Conservation (phyloP, 805 yeast genomes). For the Isabelozyma heimii region DNA sequence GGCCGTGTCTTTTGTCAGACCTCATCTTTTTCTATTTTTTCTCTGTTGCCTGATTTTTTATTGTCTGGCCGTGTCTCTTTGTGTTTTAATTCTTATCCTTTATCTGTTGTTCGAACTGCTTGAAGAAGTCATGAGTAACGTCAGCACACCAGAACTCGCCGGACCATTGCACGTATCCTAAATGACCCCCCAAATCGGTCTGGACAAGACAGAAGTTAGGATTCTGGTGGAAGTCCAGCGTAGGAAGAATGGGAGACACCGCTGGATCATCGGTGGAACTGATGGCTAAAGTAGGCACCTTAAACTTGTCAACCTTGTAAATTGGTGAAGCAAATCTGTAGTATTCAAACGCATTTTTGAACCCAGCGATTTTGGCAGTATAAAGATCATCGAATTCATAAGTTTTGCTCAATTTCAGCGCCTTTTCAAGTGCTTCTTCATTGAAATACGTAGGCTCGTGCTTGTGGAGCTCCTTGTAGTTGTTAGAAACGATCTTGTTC, state of each 20-base stretch:
- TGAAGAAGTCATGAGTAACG: slow-evolving; percentile 34
- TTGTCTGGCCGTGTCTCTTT: not conserved
- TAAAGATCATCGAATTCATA: slow-evolving; percentile 61
- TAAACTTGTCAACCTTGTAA: slow-evolving; percentile 46
- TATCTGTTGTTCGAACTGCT: slow-evolving; percentile 14
- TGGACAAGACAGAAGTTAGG: slow-evolving; percentile 59
- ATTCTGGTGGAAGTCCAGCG: slow-evolving; percentile 46
- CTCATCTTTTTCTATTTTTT: no score
- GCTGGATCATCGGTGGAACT: slow-evolving; percentile 76
- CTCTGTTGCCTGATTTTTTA: no score
- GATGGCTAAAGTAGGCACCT: slow-evolving; percentile 64
- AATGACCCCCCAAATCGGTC: slow-evolving; percentile 75
- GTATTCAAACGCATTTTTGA: slow-evolving; percentile 60
- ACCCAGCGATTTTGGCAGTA: slow-evolving; percentile 68
- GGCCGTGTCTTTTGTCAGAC: no score
- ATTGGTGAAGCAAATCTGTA: slow-evolving; percentile 62
- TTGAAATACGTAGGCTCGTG: slow-evolving; percentile 25
- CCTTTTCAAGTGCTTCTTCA: slow-evolving; percentile 15
- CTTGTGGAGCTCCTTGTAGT: slow-evolving; percentile 27
- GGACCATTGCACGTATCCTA: slow-evolving; percentile 67
- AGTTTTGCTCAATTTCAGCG: slow-evolving; percentile 28
- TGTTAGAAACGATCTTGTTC: slow-evolving; percentile 30
- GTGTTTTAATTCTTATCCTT: not conserved
- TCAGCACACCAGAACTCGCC: slow-evolving; percentile 63
- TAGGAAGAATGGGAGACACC: slow-evolving; percentile 56